Base-by-base conservation (phyloP, 75 land plant genomes). In the Pinus tabuliformis region DNA sequence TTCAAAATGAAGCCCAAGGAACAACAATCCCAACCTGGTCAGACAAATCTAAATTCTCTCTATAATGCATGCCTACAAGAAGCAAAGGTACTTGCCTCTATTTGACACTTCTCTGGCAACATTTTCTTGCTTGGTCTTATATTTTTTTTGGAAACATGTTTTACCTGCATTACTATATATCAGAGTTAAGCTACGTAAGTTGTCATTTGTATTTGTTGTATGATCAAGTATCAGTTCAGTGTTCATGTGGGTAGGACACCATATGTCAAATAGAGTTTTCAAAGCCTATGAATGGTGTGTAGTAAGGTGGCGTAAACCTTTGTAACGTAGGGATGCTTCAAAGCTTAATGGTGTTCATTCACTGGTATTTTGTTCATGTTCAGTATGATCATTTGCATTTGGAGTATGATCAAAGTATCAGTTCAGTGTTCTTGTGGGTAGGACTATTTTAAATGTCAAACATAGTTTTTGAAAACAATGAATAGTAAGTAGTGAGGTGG, bases 1-100 rank as follows among this genome's bases (percentile, higher is more conserved):
- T 89, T 97, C 86, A 97, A 89, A 81, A 82, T 95, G 89, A 91
- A 89, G 70, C 83, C 88, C 70, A 74, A 79, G 56, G 75, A 76
- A 16, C 62, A 73, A 52, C 60, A 73, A 30, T 77, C 73, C 62
- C 72, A 61, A 36, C 58, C 81, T 15, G 70, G 45, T 57, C 87
- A 84, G 56, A 65, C 83, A 72, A 82, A 78, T 71, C 63, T 90
- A 57, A 77, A 76, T 62, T 58, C 73, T 72, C 74, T 91, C 81
- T 84, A 91, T 62, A 60, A 84, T 0, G 26, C 78, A 18, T 89
- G 91, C 83, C 78, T 86, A 85, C 78, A 62, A 54, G 91, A 91
- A 54, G 87, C 84, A 75, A 91, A 91, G 93, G 93, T 91, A 86
- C 77, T n/a, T 68, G 54, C 6, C 22, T 42, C 52, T 39, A 39